Evolutionary conservation across 441 rosid species (phyloP).

Genomic region (Pelargonium fulgidum): DNA sequence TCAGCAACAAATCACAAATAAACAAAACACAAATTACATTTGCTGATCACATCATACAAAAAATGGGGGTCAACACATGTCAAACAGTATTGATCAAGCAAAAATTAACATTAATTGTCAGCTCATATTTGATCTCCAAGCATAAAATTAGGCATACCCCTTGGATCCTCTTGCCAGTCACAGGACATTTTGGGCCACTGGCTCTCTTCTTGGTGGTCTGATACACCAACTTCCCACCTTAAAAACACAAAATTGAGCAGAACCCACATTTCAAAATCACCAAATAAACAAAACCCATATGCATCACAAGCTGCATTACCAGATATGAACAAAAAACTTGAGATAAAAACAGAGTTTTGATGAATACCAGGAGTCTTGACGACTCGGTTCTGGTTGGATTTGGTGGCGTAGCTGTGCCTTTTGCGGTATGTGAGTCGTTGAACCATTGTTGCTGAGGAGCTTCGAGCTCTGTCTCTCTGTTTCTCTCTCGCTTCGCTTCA

Average conservation of each 20-base stretch:
- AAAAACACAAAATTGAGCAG: neutral
- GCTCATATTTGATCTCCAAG: neutral
- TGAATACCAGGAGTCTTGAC: conserved; percentile 78
- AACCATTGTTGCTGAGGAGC: conserved; percentile 42
- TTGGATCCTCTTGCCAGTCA: conserved; percentile 78
- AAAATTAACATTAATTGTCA: neutral
- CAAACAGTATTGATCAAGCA: neutral
- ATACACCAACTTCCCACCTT: conserved; percentile 78
- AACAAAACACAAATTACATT: neutral
- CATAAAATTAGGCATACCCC: conserved; percentile 40
- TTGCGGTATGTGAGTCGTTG: conserved; percentile 74
- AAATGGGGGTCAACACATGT: neutral
- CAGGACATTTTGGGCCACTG: conserved; percentile 77
- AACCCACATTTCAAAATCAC: neutral
- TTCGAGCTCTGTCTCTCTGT: neutral
- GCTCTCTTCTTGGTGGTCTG: conserved; percentile 87
- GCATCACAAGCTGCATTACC: neutral
- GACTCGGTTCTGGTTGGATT: conserved; percentile 74
- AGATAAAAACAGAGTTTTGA: neutral
- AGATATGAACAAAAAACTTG: neutral
- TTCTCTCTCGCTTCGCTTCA: neutral
- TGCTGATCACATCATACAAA: neutral
- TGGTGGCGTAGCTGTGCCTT: conserved; percentile 88
- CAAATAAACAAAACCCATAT: neutral
- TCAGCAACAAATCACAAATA: neutral